These are phyloP conservation scores for Acephala macrosclerotiorum DNA, from an alignment of 2,329 filamentous ascomycete genomes.

Conservation along the genomic window DNA sequence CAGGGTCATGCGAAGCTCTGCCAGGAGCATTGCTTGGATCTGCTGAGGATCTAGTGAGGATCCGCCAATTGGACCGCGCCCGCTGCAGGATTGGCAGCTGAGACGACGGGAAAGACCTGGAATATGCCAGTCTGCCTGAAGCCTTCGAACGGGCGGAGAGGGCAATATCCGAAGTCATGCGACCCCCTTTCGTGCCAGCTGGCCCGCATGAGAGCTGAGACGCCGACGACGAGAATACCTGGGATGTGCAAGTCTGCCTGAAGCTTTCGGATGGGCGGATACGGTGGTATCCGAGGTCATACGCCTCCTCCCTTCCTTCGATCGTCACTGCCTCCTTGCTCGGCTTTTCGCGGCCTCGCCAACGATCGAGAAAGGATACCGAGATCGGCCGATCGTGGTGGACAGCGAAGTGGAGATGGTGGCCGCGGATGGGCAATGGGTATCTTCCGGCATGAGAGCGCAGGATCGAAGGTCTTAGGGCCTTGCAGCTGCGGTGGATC, in stretches of 20 bases:
- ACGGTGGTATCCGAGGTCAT: slow-evolving; percentile 26
- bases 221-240: slow-evolving; percentile 25
- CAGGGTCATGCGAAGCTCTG: slow-evolving; percentile 18
- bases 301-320: slow-evolving; percentile 17
- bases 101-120: slow-evolving; percentile 17
- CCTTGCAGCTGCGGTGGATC: slow-evolving; percentile 23
- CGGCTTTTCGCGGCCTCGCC: slow-evolving; percentile 9
- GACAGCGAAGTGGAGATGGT: too few relatives aligned
- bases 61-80: slow-evolving; percentile 12
- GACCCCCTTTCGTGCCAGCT: slow-evolving; percentile 15
- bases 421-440: too few relatives aligned
- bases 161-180: slow-evolving; percentile 2
- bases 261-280: slow-evolving; percentile 28
- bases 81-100: slow-evolving; percentile 19
- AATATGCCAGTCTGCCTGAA: slow-evolving; percentile 22
- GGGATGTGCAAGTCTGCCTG: slow-evolving; percentile 28
- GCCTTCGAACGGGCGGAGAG: background rate
- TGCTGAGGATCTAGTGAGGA: slow-evolving; percentile 4
- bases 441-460: too few relatives aligned
- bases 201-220: too few relatives aligned
- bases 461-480: too few relatives aligned
- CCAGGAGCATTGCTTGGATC: slow-evolving; percentile 9
- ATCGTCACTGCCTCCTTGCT: slow-evolving; percentile 17
- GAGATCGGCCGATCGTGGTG: too few relatives aligned
- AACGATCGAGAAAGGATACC: too few relatives aligned